Evolutionary conservation across 768 basidiomycete species (phyloP).

Genomic region (Auriscalpium orientale): DNA sequence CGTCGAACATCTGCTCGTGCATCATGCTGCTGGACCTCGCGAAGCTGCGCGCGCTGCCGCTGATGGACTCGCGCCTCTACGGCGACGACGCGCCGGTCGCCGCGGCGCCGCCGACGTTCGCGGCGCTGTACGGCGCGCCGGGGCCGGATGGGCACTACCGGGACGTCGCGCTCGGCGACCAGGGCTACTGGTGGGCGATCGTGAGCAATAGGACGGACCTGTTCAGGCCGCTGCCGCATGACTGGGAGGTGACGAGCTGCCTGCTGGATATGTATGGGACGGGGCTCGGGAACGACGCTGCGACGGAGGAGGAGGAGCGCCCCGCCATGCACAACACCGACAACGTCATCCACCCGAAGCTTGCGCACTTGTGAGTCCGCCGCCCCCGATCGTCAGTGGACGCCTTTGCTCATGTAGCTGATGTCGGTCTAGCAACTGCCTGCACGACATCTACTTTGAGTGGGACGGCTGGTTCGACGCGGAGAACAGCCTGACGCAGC

Average conservation of each 20-base stretch:
- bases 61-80: conserved; percentile 42
- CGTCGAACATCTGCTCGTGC: conserved; percentile 42
- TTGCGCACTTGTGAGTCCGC: conserved; percentile 42
- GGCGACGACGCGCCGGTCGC: conserved; percentile 23
- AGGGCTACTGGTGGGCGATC: conserved; percentile 50
- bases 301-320: conserved; percentile 28
- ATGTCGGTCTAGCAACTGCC: conserved; percentile 29
- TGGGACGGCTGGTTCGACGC: conserved; percentile 42
- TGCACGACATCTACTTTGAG: conserved; percentile 36
- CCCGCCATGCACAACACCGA: conserved; percentile 29
- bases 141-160: conserved; percentile 29
- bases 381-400: neutral
- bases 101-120: conserved; percentile 35
- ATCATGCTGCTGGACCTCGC: conserved; percentile 44
- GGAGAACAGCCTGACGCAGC: conserved; percentile 29
- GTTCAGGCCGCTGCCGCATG: conserved; percentile 35
- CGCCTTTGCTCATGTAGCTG: conserved; percentile 2
- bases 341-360: conserved; percentile 33
- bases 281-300: conserved; percentile 34
- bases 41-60: conserved; percentile 32
- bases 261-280: conserved; percentile 38
- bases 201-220: conserved; percentile 33
- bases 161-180: conserved; percentile 41
- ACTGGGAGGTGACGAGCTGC: conserved; percentile 44
- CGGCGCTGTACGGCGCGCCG: conserved; percentile 35